Base-by-base conservation (phyloP, 768 basidiomycete genomes). In the Boletus insuetus region DNA sequence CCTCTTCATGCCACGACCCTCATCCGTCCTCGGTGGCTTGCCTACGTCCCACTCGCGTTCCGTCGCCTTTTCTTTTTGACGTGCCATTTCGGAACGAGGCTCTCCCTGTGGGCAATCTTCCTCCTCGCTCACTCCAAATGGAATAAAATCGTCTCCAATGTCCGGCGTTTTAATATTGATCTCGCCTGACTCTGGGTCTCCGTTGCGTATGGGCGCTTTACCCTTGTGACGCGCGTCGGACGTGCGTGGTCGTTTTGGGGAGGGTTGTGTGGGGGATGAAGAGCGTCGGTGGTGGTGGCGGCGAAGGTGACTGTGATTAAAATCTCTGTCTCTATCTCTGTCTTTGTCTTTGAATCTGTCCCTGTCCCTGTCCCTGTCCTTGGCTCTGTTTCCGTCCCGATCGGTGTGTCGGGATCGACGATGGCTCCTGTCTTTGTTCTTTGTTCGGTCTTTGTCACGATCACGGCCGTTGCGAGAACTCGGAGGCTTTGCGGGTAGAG, bases 21-120 rank as follows among this genome's bases (percentile, higher is more conserved):
- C 53, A 54, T 62, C 41, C 60, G 38, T 14, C 59, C 65, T 61
- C 47, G 50, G 42, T 6, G 51, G 59, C 55, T 74, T 76, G 38
- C 72, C 75, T 50, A 59, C 56, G 49, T 77, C 79, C 75, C 76
- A 71, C 50, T 79, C 78, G 32, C 78, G 73, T 50, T 67, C 73
- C 19, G 32, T 16, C 17, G 32, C 54, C 54, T 54, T 62, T 13
- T 55, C 66, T 48, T 66, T 67, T 32, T 60, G 58, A 26, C 53
- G 56, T 3, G 60, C 56, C 43, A 47, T 50, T 41, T 68, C 69
- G 3, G 59, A 53, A 12, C 51, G 58, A 4, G 55, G 55, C 3
- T 55, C 56, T 11, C 49, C 57, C 6, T 40, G 58, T 31, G 59
- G 50, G 0, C 68, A 31, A 59, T 35, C 34, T 35, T 35, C 13